Percentiles rank a stretch among this genome's conserved stretches.
phyloP scores from a whole-genome alignment of 2,329 filamentous ascomycete genomes.

The Cytospora piceicola region DNA sequence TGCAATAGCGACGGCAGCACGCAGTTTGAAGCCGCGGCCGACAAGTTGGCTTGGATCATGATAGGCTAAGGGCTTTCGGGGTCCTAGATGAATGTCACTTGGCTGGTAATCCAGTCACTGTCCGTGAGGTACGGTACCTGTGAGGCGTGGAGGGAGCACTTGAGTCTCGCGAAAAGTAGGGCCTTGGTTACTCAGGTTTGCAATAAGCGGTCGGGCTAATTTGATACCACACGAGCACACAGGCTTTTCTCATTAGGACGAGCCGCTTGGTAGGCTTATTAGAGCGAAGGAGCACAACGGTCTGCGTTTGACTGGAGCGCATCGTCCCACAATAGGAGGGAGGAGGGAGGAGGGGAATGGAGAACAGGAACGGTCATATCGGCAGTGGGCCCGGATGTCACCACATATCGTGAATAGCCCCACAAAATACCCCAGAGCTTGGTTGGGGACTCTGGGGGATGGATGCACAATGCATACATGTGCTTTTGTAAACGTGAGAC shows the following conservation, averaged over 20 bases:
- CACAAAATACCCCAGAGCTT: constrained; percentile 16
- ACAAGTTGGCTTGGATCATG: constrained; percentile 28
- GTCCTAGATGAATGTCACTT: background rate
- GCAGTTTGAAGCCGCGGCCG: constrained; percentile 30
- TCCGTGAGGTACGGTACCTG: background rate
- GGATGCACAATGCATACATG: no score
- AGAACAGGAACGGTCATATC: constrained; percentile 1
- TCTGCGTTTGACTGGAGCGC: constrained; percentile 22
- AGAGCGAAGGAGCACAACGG: background rate
- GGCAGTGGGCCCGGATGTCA: constrained; percentile 8
- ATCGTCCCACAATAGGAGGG: no score
- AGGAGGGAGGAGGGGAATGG: constrained; percentile 7
- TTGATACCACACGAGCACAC: constrained; percentile 7
- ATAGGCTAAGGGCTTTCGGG: background rate
- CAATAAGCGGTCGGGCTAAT: constrained; percentile 1
- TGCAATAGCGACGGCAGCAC: constrained; percentile 31
- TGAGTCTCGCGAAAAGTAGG: background rate
- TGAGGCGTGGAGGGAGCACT: no score
- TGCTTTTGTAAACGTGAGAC: background rate
- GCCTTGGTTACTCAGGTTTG: no score
- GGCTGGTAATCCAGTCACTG: background rate
- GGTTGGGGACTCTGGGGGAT: background rate
- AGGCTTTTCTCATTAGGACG: constrained; percentile 17
- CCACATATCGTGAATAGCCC: no score
- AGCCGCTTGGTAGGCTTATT: background rate